Evolutionary conservation across 805 yeast genomes (phyloP).

Genomic region (Yarrowia hollandica): DNA sequence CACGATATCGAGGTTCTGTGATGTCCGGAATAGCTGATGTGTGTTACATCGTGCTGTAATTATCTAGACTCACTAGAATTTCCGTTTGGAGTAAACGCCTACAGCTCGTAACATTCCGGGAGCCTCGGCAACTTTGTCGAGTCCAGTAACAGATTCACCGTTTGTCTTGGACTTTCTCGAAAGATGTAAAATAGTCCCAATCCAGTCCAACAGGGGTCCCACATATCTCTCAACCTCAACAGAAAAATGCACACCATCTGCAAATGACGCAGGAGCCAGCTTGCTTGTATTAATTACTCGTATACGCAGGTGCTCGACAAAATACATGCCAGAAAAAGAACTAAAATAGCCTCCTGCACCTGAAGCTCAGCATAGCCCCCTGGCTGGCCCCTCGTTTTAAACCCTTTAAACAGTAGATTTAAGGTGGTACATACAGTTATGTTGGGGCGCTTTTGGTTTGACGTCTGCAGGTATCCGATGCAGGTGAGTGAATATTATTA

Average conservation of each 20-base stretch:
- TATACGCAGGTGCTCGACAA: not conserved
- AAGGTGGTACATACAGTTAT: not conserved
- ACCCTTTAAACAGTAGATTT: not conserved
- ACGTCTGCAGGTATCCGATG: no score
- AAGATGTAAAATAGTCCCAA: no score
- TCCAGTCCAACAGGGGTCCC: not conserved
- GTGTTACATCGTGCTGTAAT: no score
- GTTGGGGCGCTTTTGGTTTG: no score
- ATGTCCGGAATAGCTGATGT: no score
- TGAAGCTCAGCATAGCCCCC: conserved; percentile 18
- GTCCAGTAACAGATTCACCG: no score
- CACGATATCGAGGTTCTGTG: no score
- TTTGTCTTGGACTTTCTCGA: no score
- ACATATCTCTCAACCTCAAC: not conserved
- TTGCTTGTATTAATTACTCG: not conserved
- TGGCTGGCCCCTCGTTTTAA: not conserved
- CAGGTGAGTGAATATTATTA: no score
- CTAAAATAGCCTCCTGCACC: not conserved
- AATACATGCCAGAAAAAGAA: not conserved
- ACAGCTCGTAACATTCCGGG: not conserved
- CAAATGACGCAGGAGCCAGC: not conserved
- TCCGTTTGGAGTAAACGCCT: no score
- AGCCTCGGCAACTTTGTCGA: not conserved
- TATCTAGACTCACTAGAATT: no score
- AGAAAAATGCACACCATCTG: no score